Conservation (phyloP, 805 yeast genomes). For the Kluyveromyces lactis region DNA sequence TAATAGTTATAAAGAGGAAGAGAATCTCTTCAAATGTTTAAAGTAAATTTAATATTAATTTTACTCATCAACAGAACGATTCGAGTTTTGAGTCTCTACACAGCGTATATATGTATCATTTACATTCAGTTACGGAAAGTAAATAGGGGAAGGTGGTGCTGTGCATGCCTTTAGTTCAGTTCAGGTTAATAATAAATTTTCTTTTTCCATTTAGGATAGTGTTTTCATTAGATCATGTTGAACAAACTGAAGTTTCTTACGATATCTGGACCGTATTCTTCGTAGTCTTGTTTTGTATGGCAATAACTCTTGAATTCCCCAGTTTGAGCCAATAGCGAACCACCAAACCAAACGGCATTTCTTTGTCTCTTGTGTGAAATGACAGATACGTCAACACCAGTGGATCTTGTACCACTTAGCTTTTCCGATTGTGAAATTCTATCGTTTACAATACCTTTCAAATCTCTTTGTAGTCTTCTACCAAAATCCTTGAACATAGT, state of each 20-base stretch:
- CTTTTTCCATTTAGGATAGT: too few relatives aligned
- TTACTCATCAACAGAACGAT: too few relatives aligned
- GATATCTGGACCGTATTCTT: constrained; percentile 95
- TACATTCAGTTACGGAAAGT: too few relatives aligned
- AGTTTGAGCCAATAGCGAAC: constrained; percentile 92
- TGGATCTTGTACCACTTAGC: constrained; percentile 63
- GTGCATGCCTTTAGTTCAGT: too few relatives aligned
- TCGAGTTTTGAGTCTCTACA: too few relatives aligned
- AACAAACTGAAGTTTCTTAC: constrained; percentile 95
- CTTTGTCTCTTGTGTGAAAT: constrained; percentile 95
- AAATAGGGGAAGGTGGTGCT: too few relatives aligned
- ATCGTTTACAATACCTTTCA: constrained; percentile 77
- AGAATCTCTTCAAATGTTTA: too few relatives aligned
- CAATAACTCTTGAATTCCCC: constrained; percentile 94
- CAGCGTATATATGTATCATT: too few relatives aligned
- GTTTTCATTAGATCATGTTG: constrained; percentile 58
- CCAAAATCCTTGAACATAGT: constrained; percentile 99
- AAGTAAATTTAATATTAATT: too few relatives aligned
- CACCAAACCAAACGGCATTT: constrained; percentile 99
- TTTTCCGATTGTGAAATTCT: constrained; percentile 78
- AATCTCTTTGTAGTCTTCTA: constrained; percentile 91
- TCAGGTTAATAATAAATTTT: too few relatives aligned
- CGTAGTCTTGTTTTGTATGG: constrained; percentile 94
- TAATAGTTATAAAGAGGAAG: too few relatives aligned
- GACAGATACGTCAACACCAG: constrained; percentile 96